A percentile compares a stretch with the other conserved stretches of the same genome.
Conservation (phyloP, 31 red algal genomes). For the Bonnemaisonia californica region DNA sequence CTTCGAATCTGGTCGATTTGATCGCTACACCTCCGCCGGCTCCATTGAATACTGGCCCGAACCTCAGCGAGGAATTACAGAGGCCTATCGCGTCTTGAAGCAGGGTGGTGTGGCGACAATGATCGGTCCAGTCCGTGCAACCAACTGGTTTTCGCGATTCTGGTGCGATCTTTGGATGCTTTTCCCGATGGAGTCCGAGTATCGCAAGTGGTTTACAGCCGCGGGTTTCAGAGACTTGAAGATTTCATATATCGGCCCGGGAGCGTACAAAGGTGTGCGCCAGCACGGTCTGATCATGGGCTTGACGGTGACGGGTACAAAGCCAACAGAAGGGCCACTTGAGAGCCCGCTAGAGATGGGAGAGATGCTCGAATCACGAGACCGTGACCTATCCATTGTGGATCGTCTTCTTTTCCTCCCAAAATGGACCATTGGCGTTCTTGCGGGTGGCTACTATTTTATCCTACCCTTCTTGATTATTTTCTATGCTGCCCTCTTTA, state of each 20-base stretch:
- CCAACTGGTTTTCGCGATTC: slow-evolving; percentile 93
- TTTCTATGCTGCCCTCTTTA: slow-evolving; percentile 91
- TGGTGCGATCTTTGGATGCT: slow-evolving; percentile 98
- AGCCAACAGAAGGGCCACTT: slow-evolving; percentile 61
- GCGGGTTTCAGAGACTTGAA: slow-evolving; percentile 90
- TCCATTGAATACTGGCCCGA: slow-evolving; percentile 99
- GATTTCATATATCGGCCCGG: slow-evolving; percentile 88
- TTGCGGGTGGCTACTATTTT: slow-evolving; percentile 97
- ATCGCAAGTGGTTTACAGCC: slow-evolving; percentile 82
- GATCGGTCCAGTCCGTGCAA: slow-evolving; percentile 94
- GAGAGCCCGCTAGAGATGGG: slow-evolving; percentile 77
- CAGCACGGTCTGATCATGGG: slow-evolving; percentile 97
- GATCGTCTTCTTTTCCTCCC: slow-evolving; percentile 83
- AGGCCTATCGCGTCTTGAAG: slow-evolving; percentile 95
- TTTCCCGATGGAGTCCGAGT: slow-evolving; percentile 94
- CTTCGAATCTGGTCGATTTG: slow-evolving; percentile 68
- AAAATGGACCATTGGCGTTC: slow-evolving; percentile 75
- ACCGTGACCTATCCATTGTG: slow-evolving; percentile 40
- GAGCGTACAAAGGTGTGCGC: slow-evolving; percentile 93
- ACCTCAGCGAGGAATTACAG: slow-evolving; percentile 90
- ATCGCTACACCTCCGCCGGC: slow-evolving; percentile 90
- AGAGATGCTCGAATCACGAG: slow-evolving; percentile 78
- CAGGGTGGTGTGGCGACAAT: slow-evolving; percentile 87
- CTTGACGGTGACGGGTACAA: slow-evolving; percentile 81
- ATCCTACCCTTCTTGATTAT: slow-evolving; percentile 93